Base-by-base conservation (phyloP, 2,329 filamentous ascomycete genomes). In the Cercospora berteroae region DNA sequence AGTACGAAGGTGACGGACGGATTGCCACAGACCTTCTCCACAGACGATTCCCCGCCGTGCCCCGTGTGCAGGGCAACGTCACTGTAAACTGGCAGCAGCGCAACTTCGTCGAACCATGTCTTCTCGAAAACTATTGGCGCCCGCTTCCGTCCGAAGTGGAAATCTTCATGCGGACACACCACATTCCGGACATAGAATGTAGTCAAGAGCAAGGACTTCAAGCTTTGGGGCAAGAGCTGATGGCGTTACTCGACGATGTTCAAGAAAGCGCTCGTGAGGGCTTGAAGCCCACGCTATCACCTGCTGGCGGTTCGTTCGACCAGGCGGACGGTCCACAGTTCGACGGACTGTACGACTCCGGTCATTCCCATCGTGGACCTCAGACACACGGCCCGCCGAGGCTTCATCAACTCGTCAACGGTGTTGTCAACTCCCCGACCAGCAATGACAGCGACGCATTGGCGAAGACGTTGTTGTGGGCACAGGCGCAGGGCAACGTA, bases 1-100 rank as follows among this genome's bases (percentile, higher is more conserved):
- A 81, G 69, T 83, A 82, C 77, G 82, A 84, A 69, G 82, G 82
- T 0, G 79, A 82, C 48, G 81, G 81, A 33, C 79, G 82, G 10
- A 80, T 82, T 13, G 78, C 81, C 50, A 83, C 80, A 2, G 80
- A 81, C 23, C 73, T 75, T 4, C 77, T 79, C 57, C 77, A 81
- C 52, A 76, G 81, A 9, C 79, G 82, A 18, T 83, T 79, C 70
- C 73, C 80, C 4, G 78, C 80, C n/a, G 71, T 80, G 10, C 82
- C 82, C 33, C 80, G 82, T 5, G 78, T 82, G 57, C 71, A 75
- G 6, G 77, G 77, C n/a, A 79, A 80, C 57, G 73, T 74, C 4
- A 78, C 77, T 3, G 77, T 83, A 18, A 73, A 74, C 5, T 84
- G 81, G 81, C 77, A 77, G 63, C 79, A 82, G 64, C 75, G 80